phyloP scores from a whole-genome alignment of 371 early-diverging fungal genomes.

The Mucor lusitanicus region DNA sequence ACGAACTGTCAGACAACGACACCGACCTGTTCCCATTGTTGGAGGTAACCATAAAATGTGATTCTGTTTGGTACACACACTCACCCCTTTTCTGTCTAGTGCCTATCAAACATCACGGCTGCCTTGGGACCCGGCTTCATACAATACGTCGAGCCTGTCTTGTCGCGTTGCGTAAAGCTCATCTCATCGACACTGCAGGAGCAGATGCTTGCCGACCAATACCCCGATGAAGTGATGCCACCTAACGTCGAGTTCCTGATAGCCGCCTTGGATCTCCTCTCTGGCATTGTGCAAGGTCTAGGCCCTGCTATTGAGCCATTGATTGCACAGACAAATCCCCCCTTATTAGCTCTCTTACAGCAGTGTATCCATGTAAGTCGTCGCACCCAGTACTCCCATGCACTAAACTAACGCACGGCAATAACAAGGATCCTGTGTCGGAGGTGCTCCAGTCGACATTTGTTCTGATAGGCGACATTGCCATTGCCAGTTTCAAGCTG shows the following conservation, averaged over 20 bases:
- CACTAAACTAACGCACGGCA: not conserved
- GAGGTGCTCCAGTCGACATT: slow-evolving; percentile 93
- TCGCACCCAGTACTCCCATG: not conserved
- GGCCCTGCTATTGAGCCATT: slow-evolving; percentile 64
- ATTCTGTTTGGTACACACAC: not conserved
- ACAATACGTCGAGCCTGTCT: slow-evolving; percentile 75
- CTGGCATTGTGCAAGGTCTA: slow-evolving; percentile 85
- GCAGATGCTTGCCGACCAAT: slow-evolving; percentile 53
- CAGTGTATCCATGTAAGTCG: slow-evolving; percentile 66
- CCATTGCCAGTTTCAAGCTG: slow-evolving; percentile 70
- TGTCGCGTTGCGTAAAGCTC: slow-evolving; percentile 76
- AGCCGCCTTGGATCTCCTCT: slow-evolving; percentile 85
- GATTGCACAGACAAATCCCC: slow-evolving; percentile 62
- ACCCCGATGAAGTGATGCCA: slow-evolving; percentile 52
- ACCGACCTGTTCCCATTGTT: slow-evolving; percentile 87
- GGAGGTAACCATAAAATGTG: slow-evolving; percentile 56
- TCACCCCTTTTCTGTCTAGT: slow-evolving; percentile 34
- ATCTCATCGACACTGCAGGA: slow-evolving; percentile 65
- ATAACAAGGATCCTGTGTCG: slow-evolving; percentile 70
- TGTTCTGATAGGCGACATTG: slow-evolving; percentile 93
- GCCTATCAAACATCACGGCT: slow-evolving; percentile 79
- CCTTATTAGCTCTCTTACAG: slow-evolving; percentile 66
- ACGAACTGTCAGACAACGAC: slow-evolving; percentile 74
- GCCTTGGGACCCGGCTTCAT: slow-evolving; percentile 80
- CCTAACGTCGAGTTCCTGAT: slow-evolving; percentile 88